A percentile compares a stretch with the other conserved stretches of the same genome.
Evolutionary conservation across 2,329 filamentous ascomycete species (phyloP).

Genomic region (Cryphonectria nitschkei): DNA sequence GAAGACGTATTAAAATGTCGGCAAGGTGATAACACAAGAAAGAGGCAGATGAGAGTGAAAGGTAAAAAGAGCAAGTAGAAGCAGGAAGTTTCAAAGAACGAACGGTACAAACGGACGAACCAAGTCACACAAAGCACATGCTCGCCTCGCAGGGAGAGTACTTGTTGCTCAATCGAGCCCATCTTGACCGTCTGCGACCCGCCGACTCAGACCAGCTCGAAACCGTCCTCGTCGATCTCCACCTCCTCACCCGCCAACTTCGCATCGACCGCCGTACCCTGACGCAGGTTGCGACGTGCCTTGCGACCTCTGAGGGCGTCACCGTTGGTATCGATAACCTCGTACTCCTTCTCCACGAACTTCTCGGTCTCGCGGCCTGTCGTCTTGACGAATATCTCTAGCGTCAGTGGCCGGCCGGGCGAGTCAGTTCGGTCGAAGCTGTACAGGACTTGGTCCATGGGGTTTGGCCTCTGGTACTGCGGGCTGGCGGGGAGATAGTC

Average conservation of each 20-base stretch:
- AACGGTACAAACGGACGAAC: not conserved
- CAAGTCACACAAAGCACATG: not conserved
- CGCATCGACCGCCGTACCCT: conserved; percentile 31
- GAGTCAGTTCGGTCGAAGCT: conserved; percentile 47
- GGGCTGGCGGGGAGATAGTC: conserved; percentile 37
- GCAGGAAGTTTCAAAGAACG: not conserved
- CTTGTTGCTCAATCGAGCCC: not conserved
- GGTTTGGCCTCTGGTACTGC: conserved; percentile 32
- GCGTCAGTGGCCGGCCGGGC: conserved; percentile 44
- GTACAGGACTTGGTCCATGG: conserved; percentile 46
- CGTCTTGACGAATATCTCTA: conserved; percentile 45
- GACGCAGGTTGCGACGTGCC: conserved; percentile 47
- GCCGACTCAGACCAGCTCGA: conserved; percentile 43
- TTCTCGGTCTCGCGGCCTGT: conserved; percentile 46
- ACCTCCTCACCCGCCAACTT: conserved; percentile 33
- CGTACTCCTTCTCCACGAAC: conserved; percentile 52
- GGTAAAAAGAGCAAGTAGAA: not conserved
- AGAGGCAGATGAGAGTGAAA: conserved; percentile 7
- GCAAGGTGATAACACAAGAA: not conserved
- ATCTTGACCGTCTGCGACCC: not conserved
- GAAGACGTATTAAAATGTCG: conserved; percentile 19
- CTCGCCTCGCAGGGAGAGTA: not conserved
- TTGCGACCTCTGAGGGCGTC: conserved; percentile 48
- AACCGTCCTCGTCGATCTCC: conserved; percentile 45
- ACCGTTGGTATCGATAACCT: conserved; percentile 50